Base-by-base conservation (phyloP, 2,329 filamentous ascomycete genomes). In the Monascus ruber region DNA sequence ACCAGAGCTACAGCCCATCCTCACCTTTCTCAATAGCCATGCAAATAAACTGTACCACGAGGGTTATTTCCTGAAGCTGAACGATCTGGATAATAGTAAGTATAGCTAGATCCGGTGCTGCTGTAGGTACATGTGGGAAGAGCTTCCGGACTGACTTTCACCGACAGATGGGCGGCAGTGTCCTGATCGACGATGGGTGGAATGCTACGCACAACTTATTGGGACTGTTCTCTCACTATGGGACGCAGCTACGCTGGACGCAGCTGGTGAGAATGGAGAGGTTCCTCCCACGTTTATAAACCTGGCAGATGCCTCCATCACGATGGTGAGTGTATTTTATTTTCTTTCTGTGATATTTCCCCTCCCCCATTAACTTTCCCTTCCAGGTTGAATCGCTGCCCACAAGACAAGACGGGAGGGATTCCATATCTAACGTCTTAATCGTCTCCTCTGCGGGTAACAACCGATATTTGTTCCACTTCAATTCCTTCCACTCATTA, bases 21-120 rank as follows among this genome's bases (percentile, higher is more conserved):
- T 96, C 64, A 85, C 78, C 44, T 91, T 86, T 57, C 74, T 98
- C 48, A 96, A 94, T 66, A 91, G 83, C 64, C 91, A 98, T 62
- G 82, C 79, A 42, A 95, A 95, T 64, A 96, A 96, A 66, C 70
- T 96, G 40, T 98, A 96, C 60, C 88, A 95, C 52, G 91, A 98
- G 66, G 91, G 91, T 31, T 98, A 96, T 58, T 96, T 98, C 50
- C 67, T 98, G 51, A 98, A 96, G 65, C 70, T 98, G 36, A 89
- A 95, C 61, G 91, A 98, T 62, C 79, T 94, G 51, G 93, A 96
- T 56, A 81, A 79, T 40, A 81, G 88, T 94, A 75, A 52, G 85
- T 76, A 17, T 17, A 17, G 17, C 17, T 17, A 17, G 42, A 28
- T 32, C 31, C 26, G 35, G 24, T 33, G 31, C 32, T 33, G 29